phyloP scores from a whole-genome alignment of 208 protist species.

The Leptomonas pyrrhocoris region DNA sequence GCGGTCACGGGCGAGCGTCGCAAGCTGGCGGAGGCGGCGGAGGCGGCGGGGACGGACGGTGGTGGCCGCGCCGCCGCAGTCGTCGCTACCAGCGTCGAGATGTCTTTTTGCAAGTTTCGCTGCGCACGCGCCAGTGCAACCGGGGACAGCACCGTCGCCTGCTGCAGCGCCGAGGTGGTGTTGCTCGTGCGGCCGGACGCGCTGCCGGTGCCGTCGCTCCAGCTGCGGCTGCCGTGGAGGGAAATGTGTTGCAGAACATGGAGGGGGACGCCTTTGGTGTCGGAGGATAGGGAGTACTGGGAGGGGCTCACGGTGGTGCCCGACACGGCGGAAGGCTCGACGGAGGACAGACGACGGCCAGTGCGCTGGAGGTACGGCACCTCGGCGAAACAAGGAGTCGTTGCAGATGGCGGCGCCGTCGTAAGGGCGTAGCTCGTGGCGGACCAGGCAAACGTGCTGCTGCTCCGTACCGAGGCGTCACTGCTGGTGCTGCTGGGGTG shows the following conservation, averaged over 20 bases:
- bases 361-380: slow-evolving; percentile 3
- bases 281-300: neutral
- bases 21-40: neutral
- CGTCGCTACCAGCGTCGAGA: slow-evolving; percentile 36
- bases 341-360: slow-evolving; percentile 14
- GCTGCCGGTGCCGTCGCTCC: slow-evolving; percentile 2
- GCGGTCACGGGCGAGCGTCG: neutral
- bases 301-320: neutral
- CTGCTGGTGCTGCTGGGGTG: slow-evolving; percentile 13
- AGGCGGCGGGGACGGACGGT: neutral
- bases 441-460: slow-evolving; percentile 3
- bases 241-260: slow-evolving; percentile 21
- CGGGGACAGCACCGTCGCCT: neutral
- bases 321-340: neutral
- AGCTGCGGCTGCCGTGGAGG: slow-evolving; percentile 14
- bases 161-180: neutral
- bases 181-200: slow-evolving; percentile 7
- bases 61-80: slow-evolving; percentile 21
- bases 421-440: slow-evolving; percentile 1
- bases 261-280: neutral
- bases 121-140: slow-evolving; percentile 15
- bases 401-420: neutral
- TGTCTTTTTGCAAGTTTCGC: slow-evolving; percentile 36
- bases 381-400: neutral
- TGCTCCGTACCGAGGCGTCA: slow-evolving; percentile 13